A percentile compares a stretch with the other conserved stretches of the same genome.
phyloP scores from a whole-genome alignment of 1,284 basidiomycete genomes.

The Trichosporon asahii region DNA sequence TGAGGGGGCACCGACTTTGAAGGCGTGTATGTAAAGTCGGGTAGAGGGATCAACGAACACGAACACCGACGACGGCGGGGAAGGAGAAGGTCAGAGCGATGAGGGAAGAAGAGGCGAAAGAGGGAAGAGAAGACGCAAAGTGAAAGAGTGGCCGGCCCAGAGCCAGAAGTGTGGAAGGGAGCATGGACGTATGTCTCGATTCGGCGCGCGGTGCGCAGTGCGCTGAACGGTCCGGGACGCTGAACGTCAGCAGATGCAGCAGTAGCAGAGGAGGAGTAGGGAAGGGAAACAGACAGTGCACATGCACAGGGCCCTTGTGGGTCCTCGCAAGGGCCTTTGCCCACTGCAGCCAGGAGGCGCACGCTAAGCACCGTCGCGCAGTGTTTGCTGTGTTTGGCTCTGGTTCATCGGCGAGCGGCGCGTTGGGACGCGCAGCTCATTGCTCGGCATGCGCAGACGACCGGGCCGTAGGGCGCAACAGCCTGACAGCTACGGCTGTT shows the following conservation, averaged over 20 bases:
- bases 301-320: not conserved
- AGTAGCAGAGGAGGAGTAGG: not conserved
- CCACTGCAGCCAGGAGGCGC: not conserved
- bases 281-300: not conserved
- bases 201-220: not conserved
- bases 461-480: not conserved
- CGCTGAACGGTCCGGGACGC: not conserved
- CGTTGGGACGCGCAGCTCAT: not conserved
- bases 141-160: not conserved
- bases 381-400: not conserved
- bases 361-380: not conserved
- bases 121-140: not conserved
- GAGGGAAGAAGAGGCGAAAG: not conserved
- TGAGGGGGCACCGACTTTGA: not conserved
- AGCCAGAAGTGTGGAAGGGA: not conserved
- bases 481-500: not conserved
- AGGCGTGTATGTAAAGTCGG: not conserved
- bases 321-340: not conserved
- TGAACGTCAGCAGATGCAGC: not conserved
- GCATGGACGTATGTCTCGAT: not conserved
- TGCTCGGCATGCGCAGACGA: not conserved
- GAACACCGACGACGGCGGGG: not conserved
- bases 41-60: not conserved
- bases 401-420: not conserved
- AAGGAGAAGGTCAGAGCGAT: constrained; percentile 2